Evolutionary conservation across 73 alveolate genomes (phyloP).

Genomic region (Paraurostyla sp.): DNA sequence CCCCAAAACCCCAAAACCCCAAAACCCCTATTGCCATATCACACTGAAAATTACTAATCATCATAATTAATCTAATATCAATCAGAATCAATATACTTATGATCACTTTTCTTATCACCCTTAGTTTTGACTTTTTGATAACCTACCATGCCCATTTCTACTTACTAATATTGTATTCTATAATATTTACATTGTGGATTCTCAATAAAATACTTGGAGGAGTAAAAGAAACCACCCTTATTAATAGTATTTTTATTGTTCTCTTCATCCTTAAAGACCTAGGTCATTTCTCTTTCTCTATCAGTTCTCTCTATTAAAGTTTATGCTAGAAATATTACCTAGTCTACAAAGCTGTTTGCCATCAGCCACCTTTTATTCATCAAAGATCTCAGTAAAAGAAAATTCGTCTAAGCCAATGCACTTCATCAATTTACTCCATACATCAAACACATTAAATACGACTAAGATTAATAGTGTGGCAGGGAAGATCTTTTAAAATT

Average conservation of each 20-base stretch:
- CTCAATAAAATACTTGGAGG: constrained; percentile 61
- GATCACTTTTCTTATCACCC: not conserved
- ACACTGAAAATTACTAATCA: too few relatives aligned
- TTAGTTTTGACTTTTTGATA: too few relatives aligned
- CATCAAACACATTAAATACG: constrained; percentile 41
- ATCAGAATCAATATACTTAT: constrained; percentile 22
- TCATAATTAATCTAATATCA: too few relatives aligned
- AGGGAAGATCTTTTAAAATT: constrained; percentile 65
- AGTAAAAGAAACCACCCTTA: constrained; percentile 9
- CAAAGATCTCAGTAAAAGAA: constrained; percentile 42
- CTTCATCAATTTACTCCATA: constrained; percentile 66
- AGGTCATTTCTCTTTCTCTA: constrained; percentile 52
- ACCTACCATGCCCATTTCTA: constrained; percentile 63
- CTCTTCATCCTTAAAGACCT: not conserved
- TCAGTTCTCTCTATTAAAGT: constrained; percentile 37
- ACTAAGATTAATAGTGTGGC: constrained; percentile 47
- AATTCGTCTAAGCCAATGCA: constrained; percentile 65
- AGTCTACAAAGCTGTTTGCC: constrained; percentile 30
- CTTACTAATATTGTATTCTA: constrained; percentile 62
- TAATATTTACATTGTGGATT: constrained; percentile 53
- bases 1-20: too few relatives aligned
- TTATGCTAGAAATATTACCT: constrained; percentile 2
- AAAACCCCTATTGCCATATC: too few relatives aligned
- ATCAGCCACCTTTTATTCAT: constrained; percentile 44
- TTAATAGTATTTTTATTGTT: not conserved